These are phyloP conservation scores for Ophiocordyceps robertsii DNA, from an alignment of 2,329 filamentous ascomycete species.

Conservation along the genomic window DNA sequence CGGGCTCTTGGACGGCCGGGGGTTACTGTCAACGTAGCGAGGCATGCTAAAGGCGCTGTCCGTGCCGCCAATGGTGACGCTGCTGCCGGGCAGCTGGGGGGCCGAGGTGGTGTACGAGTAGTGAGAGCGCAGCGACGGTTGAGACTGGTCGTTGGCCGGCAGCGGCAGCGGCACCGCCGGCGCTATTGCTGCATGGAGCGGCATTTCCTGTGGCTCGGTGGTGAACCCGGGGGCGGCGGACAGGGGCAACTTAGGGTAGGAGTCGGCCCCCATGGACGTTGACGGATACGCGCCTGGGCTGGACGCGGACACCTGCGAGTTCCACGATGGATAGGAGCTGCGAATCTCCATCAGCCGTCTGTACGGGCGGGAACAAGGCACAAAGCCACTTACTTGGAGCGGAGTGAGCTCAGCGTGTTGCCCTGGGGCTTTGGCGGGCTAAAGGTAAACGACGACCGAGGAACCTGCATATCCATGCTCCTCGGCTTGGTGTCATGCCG, in stretches of 20 bases:
- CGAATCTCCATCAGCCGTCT: background rate
- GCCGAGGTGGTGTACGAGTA: slow-evolving; percentile 41
- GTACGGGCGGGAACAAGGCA: background rate
- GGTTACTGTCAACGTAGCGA: slow-evolving; percentile 40
- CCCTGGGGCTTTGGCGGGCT: slow-evolving; percentile 41
- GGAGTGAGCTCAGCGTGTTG: slow-evolving; percentile 36
- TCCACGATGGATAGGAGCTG: slow-evolving; percentile 48
- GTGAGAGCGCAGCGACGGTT: slow-evolving; percentile 35
- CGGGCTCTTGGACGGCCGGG: slow-evolving; percentile 42
- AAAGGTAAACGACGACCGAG: slow-evolving; percentile 44
- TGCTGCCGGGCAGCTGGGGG: slow-evolving; percentile 32
- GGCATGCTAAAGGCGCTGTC: slow-evolving; percentile 38
- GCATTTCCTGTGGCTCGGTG: slow-evolving; percentile 39
- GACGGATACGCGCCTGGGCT: slow-evolving; percentile 34
- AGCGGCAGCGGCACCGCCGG: slow-evolving; percentile 39
- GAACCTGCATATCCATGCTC: slow-evolving; percentile 38
- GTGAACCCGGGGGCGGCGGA: slow-evolving; percentile 32
- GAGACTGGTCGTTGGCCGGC: slow-evolving; percentile 31
- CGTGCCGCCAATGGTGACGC: slow-evolving; percentile 18
- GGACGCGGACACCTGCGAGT: slow-evolving; percentile 26
- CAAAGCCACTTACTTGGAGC: slow-evolving; percentile 39
- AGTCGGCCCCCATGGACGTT: slow-evolving; percentile 33
- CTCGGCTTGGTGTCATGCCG: slow-evolving; percentile 42
- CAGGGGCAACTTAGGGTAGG: slow-evolving; percentile 40
- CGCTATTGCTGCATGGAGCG: slow-evolving; percentile 36